Evolutionary conservation across 139 green algal species (phyloP).

Genomic region (Bryopsis sp.): DNA sequence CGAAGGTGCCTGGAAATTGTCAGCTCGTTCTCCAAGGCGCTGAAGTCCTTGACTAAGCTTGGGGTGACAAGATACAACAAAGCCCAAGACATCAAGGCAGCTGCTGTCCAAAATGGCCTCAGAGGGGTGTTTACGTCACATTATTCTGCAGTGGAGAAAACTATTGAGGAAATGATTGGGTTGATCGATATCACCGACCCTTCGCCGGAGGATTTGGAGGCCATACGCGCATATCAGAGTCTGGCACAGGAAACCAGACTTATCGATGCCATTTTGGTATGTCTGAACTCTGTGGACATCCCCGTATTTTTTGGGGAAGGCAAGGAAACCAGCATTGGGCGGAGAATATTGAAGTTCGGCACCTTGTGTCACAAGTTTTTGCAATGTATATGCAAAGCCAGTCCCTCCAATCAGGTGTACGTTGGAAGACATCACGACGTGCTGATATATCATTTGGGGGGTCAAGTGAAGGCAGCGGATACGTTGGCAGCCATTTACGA

Average conservation of each 20-base stretch:
- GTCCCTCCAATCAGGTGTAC: conserved; percentile 23
- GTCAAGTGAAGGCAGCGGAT: conserved; percentile 20
- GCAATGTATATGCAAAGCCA: conserved; percentile 17
- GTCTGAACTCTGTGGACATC: conserved; percentile 20
- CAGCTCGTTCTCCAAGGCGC: too few relatives aligned
- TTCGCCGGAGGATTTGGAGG: conserved; percentile 8
- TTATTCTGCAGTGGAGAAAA: too few relatives aligned
- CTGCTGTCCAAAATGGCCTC: neutral
- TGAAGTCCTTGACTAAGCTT: too few relatives aligned
- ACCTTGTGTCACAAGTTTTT: conserved; percentile 21
- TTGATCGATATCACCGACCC: too few relatives aligned
- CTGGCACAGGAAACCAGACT: conserved; percentile 20
- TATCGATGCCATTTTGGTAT: conserved; percentile 17
- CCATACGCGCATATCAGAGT: neutral
- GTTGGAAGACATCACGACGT: conserved; percentile 6
- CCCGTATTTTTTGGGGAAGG: neutral
- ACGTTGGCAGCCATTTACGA: conserved; percentile 29
- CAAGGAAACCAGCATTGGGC: conserved; percentile 12
- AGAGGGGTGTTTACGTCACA: too few relatives aligned
- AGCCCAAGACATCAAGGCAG: conserved; percentile 3
- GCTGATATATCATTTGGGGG: conserved; percentile 20
- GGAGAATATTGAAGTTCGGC: conserved; percentile 20
- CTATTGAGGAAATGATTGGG: too few relatives aligned
- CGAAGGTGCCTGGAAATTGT: neutral
- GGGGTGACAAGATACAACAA: too few relatives aligned